Evolutionary conservation across 2,329 filamentous ascomycete species (phyloP).

Genomic region (Aspergillus melleus): DNA sequence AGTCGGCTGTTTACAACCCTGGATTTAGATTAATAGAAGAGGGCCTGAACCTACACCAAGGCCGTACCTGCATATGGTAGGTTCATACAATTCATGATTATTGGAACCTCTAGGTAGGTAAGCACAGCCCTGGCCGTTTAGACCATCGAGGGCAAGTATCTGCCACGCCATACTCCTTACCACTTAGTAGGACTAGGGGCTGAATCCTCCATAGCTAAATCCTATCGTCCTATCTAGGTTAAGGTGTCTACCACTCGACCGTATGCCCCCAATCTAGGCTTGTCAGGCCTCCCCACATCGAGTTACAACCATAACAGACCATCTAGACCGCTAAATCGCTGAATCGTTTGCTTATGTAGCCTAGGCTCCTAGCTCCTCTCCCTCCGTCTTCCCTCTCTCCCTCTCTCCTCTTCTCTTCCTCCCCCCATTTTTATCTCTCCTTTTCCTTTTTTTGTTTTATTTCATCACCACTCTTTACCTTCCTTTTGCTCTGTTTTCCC

Average conservation of each 20-base stretch:
- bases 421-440: slow-evolving; percentile 3
- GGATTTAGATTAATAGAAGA: too few species aligned
- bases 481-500: slow-evolving; percentile 12
- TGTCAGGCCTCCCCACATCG: slow-evolving; percentile 1
- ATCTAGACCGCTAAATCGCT: slow-evolving; percentile 18
- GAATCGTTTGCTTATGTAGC: not conserved
- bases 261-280: not conserved
- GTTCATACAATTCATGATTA: not conserved
- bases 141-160: not conserved
- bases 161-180: not conserved
- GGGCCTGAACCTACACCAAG: too few species aligned
- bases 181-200: not conserved
- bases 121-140: not conserved
- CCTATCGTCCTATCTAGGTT: too few species aligned
- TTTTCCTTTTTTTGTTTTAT: slow-evolving; percentile 3
- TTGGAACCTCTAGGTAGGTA: too few species aligned
- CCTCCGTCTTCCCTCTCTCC: slow-evolving; percentile 19
- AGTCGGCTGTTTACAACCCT: too few species aligned
- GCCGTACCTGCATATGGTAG: too few species aligned
- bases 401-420: slow-evolving; percentile 14
- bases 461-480: slow-evolving; percentile 1
- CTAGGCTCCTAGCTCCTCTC: not conserved
- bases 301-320: slow-evolving; percentile 3
- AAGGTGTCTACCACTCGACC: not conserved
- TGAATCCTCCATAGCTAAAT: not conserved